Evolutionary conservation across 2,329 filamentous ascomycete genomes (phyloP).

Genomic region (Alternaria triticina): DNA sequence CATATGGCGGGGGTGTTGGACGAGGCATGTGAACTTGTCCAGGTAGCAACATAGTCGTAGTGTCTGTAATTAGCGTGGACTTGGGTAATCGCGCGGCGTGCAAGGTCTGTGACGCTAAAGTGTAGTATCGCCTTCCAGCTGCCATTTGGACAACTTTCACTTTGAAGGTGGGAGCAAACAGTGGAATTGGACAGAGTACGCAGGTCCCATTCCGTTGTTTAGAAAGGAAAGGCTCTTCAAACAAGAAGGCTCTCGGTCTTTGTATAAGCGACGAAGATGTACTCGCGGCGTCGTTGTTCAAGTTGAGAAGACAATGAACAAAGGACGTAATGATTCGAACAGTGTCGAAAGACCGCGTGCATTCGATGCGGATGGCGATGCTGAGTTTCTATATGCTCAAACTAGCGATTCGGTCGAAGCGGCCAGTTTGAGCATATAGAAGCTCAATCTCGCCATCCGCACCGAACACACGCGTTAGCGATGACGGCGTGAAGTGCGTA

Average conservation of each 20-base stretch:
- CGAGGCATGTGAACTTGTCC: neutral
- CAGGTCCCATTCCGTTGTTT: too few species aligned
- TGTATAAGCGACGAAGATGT: neutral
- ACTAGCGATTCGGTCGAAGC: neutral
- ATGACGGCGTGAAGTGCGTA: neutral
- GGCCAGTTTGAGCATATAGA: neutral
- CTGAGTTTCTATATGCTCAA: neutral
- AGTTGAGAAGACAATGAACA: neutral
- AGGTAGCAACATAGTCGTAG: neutral
- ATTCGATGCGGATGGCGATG: neutral
- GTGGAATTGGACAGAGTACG: neutral
- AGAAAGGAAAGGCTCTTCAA: neutral
- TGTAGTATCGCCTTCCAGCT: neutral
- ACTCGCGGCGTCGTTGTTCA: neutral
- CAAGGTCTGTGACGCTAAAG: neutral
- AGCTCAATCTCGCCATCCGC: neutral
- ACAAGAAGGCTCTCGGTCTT: neutral
- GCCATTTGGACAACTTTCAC: neutral
- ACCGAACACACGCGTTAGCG: neutral
- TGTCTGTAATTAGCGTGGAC: neutral
- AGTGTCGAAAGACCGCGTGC: neutral
- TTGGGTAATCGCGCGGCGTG: neutral
- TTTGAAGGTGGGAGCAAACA: neutral
- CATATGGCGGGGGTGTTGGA: neutral
- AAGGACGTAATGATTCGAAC: neutral